These are phyloP conservation scores for Chimonanthus praecox DNA, from an alignment of 164 flowering plant species.

Conservation along the genomic window DNA sequence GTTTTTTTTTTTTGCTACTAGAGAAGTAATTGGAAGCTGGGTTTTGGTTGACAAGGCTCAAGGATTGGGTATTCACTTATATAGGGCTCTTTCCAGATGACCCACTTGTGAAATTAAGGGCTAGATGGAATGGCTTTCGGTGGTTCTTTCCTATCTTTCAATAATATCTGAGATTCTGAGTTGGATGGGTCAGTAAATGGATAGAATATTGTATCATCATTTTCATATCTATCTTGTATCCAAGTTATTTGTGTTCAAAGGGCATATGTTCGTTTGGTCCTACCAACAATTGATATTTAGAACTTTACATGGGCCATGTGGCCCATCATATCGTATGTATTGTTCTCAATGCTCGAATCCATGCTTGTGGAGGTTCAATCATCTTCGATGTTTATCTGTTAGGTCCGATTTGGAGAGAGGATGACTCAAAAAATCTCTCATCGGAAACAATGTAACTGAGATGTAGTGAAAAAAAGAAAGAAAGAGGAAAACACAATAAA, in stretches of 20 bases:
- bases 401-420: no score
- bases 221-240: no score
- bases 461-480: no score
- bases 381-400: no score
- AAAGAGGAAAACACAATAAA: no score
- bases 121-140: background rate
- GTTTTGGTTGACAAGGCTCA: background rate
- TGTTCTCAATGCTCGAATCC: no score
- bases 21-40: background rate
- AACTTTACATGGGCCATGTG: background rate
- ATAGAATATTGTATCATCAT: no score
- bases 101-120: background rate
- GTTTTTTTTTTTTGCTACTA: background rate
- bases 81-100: background rate
- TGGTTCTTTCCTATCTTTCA: background rate
- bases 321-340: background rate
- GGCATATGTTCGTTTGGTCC: background rate
- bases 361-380: no score
- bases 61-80: background rate
- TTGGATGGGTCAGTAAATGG: background rate
- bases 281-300: background rate
- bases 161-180: no score
- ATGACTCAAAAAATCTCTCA: no score
- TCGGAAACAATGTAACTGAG: no score
- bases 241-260: no score